phyloP scores from a whole-genome alignment of 1,139 yeast species.

The Hanseniaspora gamundiae region DNA sequence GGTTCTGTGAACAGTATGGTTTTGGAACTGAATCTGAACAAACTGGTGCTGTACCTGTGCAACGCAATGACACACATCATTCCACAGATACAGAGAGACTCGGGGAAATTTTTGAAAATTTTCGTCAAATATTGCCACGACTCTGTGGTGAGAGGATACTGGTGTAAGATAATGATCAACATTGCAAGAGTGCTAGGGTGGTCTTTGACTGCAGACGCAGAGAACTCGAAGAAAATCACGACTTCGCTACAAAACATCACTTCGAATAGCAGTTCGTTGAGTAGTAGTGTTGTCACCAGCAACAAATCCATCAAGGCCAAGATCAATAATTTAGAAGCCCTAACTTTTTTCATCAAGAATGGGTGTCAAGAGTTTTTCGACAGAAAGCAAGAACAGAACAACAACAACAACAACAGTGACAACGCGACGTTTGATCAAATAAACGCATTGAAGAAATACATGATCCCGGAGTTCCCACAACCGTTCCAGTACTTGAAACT shows the following conservation, averaged over 20 bases:
- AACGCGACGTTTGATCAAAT: constrained; percentile 26
- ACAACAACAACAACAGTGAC: constrained; percentile 7
- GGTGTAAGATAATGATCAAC: constrained; percentile 46
- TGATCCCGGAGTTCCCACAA: constrained; percentile 42
- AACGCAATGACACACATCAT: constrained; percentile 91
- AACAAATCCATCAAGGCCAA: constrained; percentile 28
- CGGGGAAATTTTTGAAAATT: constrained; percentile 48
- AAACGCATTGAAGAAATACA: constrained; percentile 35
- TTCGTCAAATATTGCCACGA: constrained; percentile 34
- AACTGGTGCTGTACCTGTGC: constrained; percentile 63
- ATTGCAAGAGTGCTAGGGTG: constrained; percentile 51
- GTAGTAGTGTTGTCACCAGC: constrained; percentile 12
- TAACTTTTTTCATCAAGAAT: constrained; percentile 31
- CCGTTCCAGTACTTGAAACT: constrained; percentile 50
- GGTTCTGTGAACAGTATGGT: constrained; percentile 41
- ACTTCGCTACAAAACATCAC: constrained; percentile 1
- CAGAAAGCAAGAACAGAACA: constrained; percentile 6
- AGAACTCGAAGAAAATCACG: constrained; percentile 11
- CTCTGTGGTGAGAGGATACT: constrained; percentile 42
- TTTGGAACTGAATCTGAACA: constrained; percentile 54
- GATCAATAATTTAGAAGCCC: constrained; percentile 32
- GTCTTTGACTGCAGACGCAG: constrained; percentile 35
- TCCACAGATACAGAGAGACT: constrained; percentile 58
- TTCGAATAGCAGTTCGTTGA: constrained; percentile 8
- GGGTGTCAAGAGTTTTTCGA: constrained; percentile 27